Evolutionary conservation across 1,139 yeast species (phyloP), one percentile per base, ranked within the genome.

Genomic region (Suhomyces terraborum): DNA sequence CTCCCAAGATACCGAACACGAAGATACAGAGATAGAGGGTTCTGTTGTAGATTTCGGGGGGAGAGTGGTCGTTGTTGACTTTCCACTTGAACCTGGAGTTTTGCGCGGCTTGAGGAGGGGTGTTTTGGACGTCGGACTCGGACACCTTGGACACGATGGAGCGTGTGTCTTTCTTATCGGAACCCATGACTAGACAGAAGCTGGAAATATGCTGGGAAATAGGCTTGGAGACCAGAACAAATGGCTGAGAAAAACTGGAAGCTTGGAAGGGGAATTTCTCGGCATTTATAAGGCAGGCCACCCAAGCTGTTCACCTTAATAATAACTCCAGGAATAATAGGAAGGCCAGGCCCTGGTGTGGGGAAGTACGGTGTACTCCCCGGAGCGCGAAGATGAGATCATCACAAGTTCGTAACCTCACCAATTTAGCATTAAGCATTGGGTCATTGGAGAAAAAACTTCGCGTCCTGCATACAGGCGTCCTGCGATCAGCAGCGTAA

Each of bases 1-100:
- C 69, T 9, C 86, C 86, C 40, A 78, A 60, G 19, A 79, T 55
- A 33, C 85, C 85, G 59, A 79, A 80, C 4, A 78, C 73, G 35
- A 75, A 62, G 9, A 79, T 72, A 3, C 79, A 69, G 23, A 73
- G 47, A 50, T 66, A 75, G 35, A 79, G 62, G 9, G 73, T 71
- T 51, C 61, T 48, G 59, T 77, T 77, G 53, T 69, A 77, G 17
- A 77, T 72, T 49, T 77, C 74, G 18, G 67, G 67, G 8, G 82
- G 82, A 2, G 80, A 64, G 41, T 67, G 65, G 41, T 66, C 72
- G 35, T 53, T 58, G 36, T 53, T 59, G 13, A 59, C 54, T 43
- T 55, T 57, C 69, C 69, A 64, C 32, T 57, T 49, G 51, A 57
- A 63, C 30, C 43, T 46, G 28, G 36, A 26, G 18, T 23, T 31